Base-by-base conservation (phyloP, 352 stramenopile genomes). In the Phytophthora kernoviae region DNA sequence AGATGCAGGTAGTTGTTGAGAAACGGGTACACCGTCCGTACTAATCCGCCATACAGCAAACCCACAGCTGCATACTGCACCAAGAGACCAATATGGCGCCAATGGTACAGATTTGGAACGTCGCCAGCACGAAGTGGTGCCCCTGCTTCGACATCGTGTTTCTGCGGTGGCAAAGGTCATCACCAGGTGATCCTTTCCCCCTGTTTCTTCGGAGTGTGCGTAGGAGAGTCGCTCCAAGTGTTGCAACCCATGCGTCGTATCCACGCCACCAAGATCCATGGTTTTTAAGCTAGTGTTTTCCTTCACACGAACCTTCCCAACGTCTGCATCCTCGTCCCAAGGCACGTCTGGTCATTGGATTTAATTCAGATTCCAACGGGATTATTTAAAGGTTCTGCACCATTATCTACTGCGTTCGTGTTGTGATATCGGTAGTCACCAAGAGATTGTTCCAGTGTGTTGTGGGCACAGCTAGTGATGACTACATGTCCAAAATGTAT, bases 1-100 rank as follows among this genome's bases (percentile, higher is more conserved):
- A 91, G 70, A 30, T 83, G 70, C 46, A 91, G 46, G 51, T 91
- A 94, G 63, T 84, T 85, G 58, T 89, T 86, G 17, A 94, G 54
- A 30, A 93, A 82, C 14, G 83, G 83, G 46, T 93, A 94, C 21
- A 88, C 62, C 0, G 73, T 85, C n/a, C 77, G 59, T 8, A 79
- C 73, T 7, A 92, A 54, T 21, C 74, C 64, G 18, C 82, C 81
- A 48, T 81, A 88, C 27, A 92, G 39, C 32, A 94, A 51, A 2
- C 82, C 81, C 3, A 94, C 73, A 15, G 72, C 65, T 30, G 73
- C 77, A 59, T 94, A 94, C 49, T 94, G 82, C 5, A 81, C 68
- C 4, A 94, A 59, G 15, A 94, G 43, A 9, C 77, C 82, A 41
- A 89, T 70, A 46, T 89, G 73, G 21, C 70, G 53, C 42, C 70